Evolutionary conservation across 306 rosid genomes (phyloP).

Genomic region (Vicia villosa): DNA sequence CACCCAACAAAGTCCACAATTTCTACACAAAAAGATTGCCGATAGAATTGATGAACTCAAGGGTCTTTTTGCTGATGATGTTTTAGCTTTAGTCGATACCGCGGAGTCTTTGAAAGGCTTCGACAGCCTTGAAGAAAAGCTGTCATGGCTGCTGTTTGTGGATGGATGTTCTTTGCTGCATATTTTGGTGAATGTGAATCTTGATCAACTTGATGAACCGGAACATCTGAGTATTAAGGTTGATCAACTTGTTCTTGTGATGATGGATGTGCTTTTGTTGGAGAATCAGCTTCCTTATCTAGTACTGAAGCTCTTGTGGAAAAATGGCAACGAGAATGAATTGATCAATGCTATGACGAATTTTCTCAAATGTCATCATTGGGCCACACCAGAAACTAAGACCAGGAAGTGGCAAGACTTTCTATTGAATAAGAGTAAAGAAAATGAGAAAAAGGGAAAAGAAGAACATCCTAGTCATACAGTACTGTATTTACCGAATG

Average conservation of each 20-base stretch:
- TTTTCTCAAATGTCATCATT: neutral
- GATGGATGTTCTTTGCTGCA: neutral
- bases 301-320: neutral
- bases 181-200: too few species aligned
- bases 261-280: conserved; percentile 6
- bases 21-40: too few species aligned
- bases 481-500: too few species aligned
- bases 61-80: neutral
- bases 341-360: neutral
- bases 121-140: neutral
- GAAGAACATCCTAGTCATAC: too few species aligned
- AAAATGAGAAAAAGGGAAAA: too few species aligned
- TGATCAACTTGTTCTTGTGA: neutral
- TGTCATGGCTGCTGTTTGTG: neutral
- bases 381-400: neutral
- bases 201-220: neutral
- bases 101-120: neutral
- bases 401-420: too few species aligned
- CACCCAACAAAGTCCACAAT: too few species aligned
- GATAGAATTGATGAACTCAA: neutral
- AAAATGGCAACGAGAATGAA: neutral
- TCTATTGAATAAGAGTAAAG: too few species aligned
- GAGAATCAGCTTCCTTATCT: neutral
- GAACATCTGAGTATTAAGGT: neutral
- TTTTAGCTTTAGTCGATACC: neutral